A percentile compares a stretch with the other conserved stretches of the same genome.
Evolutionary conservation across 352 stramenopile genomes (phyloP).

Genomic region (Elongisporangium undulatum): DNA sequence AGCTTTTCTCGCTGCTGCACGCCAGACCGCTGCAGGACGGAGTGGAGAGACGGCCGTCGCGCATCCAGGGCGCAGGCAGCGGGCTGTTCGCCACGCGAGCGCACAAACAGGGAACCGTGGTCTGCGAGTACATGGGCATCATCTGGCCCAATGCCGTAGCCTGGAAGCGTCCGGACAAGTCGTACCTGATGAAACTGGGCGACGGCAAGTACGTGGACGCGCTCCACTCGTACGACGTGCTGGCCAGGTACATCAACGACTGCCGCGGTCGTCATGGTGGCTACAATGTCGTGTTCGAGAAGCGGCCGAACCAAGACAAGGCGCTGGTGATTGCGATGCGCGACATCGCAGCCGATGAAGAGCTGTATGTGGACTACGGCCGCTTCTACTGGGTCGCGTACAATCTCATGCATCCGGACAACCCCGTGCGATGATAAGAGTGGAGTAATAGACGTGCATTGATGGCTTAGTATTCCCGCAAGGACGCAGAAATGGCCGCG

Average conservation of each 20-base stretch:
- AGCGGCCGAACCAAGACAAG: conserved; percentile 36
- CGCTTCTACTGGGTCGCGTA: conserved; percentile 81
- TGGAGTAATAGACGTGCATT: background rate
- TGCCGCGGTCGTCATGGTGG: conserved; percentile 39
- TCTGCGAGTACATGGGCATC: conserved; percentile 44
- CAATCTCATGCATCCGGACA: conserved; percentile 60
- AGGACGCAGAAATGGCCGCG: conserved; percentile 54
- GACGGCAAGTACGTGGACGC: conserved; percentile 75
- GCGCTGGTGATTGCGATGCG: conserved; percentile 57
- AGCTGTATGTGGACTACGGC: conserved; percentile 81
- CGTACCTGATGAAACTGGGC: conserved; percentile 81
- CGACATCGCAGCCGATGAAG: conserved; percentile 50
- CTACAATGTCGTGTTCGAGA: conserved; percentile 79
- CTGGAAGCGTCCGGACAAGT: conserved; percentile 59
- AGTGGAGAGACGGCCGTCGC: conserved; percentile 37
- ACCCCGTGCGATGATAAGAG: conserved; percentile 32
- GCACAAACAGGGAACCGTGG: conserved; percentile 15
- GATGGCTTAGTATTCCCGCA: conserved; percentile 49
- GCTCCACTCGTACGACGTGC: conserved; percentile 29
- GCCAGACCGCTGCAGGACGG: conserved; percentile 14
- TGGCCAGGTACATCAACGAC: conserved; percentile 82
- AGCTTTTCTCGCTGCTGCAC: conserved; percentile 18
- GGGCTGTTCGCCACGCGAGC: conserved; percentile 46
- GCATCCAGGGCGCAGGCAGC: conserved; percentile 40
- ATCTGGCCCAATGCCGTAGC: conserved; percentile 30